Evolutionary conservation across 768 basidiomycete species (phyloP), one percentile per base, ranked within the genome.

Genomic region (Mycena vitilis): DNA sequence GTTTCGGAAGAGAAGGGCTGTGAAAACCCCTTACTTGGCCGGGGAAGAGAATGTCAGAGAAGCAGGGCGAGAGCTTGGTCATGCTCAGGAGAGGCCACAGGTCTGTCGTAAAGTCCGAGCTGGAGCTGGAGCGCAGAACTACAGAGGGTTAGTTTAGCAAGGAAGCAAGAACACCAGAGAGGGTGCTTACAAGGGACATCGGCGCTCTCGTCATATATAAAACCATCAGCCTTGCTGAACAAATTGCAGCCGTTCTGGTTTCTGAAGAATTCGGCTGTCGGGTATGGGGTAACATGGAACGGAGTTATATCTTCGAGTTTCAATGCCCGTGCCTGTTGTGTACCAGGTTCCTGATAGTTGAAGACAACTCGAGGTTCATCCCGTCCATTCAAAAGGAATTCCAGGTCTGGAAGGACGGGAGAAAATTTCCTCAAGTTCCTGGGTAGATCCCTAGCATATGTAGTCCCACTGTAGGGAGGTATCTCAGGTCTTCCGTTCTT

Each of bases 311-410:
- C 72, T 7, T 45, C 34, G 8, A 51, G 16, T n/a, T 36, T 38
- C 3, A 16, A 18, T 9, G 63, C 69, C 18, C 12, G 37, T 12
- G 45, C 44, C 16, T 20, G 53, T 7, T 22, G 53, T 7, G 60
- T 66, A 13, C 45, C 62, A 23, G 36, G 63, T n/a, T 63, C 56
- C 11, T 49, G 69, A 20, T 23, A 42, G 49, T 73, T 58, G 55
- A 73, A 73, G 5, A 73, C 38, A n/a, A 73, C 69, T 5, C 72
- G 69, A n/a, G 72, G 72, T 23, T 73, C 72, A 45, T 73, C 72
- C 13, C 72, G 52, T 34, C 72, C 72, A 36, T 73, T 73, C 44
- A 73, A 56, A 5, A 73, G 53, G 18, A 73, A 70, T 53, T 64
- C 56, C 38, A 73, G 18, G 38, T 73, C 69, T 18, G 72, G 72